These are phyloP conservation scores for Candida koratica DNA, from an alignment of 805 yeast species.

Conservation along the genomic window DNA sequence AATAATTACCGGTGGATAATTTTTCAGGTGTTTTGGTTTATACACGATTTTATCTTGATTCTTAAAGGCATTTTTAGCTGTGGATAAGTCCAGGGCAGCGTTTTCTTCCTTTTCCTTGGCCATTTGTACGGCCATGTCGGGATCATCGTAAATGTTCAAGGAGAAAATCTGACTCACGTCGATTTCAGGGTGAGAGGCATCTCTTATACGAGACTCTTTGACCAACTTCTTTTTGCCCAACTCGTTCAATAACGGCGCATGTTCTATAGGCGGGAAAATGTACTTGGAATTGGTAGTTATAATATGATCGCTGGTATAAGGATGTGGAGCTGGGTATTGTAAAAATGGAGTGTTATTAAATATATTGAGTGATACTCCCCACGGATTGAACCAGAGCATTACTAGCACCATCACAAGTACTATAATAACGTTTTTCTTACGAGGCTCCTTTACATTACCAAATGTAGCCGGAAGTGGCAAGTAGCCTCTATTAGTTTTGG, in stretches of 20 bases:
- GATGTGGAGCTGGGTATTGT: constrained; percentile 30
- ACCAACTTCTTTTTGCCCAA: constrained; percentile 52
- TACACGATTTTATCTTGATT: constrained; percentile 61
- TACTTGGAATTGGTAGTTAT: constrained; percentile 48
- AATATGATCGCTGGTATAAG: constrained; percentile 27
- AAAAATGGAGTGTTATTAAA: constrained; percentile 2
- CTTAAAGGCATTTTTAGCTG: constrained; percentile 55
- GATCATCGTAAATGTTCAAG: constrained; percentile 43
- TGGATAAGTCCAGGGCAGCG: constrained; percentile 37
- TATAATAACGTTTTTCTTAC: constrained; percentile 4
- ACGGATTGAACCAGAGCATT: constrained; percentile 22
- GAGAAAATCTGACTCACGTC: constrained; percentile 35
- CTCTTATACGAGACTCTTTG: constrained; percentile 43
- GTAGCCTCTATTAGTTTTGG: constrained; percentile 19
- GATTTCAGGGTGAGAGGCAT: constrained; percentile 38
- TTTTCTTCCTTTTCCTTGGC: constrained; percentile 47
- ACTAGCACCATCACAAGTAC: constrained; percentile 18
- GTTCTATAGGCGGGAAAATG: constrained; percentile 74
- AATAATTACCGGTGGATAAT: constrained; percentile 63
- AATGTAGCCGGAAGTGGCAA: constrained; percentile 32
- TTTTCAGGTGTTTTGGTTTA: constrained; percentile 29
- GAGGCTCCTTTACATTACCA: constrained; percentile 12
- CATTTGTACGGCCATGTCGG: constrained; percentile 30
- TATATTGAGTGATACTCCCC: constrained; percentile 10
- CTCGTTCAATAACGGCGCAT: constrained; percentile 58